Evolutionary conservation across 2,329 filamentous ascomycete genomes (phyloP), one percentile per base, ranked within the genome.

Genomic region (Cladosporium cucumerinum): DNA sequence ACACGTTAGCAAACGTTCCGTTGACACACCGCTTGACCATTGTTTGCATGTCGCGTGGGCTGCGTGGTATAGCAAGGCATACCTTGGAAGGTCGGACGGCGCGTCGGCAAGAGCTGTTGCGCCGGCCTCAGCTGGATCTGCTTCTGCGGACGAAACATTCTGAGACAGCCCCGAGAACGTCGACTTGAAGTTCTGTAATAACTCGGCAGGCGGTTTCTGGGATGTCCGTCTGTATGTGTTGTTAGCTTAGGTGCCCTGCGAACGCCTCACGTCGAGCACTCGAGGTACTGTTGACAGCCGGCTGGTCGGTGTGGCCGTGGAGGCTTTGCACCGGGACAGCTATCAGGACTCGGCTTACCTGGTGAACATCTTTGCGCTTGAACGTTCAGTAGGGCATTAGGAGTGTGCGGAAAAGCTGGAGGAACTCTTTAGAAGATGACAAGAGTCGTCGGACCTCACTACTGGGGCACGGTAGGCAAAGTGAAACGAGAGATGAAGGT

Each of bases 141-240:
- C 76, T 70, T 79, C 72, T 64, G 81, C 82, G 57, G 61, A 28
- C 73, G 69, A 16, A 72, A 70, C 49, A 57, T 65, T 64, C 59
- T 67, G 80, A 64, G 84, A 81, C 67, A 96, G 82, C 72, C 93
- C 87, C 55, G 92, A 90, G 74, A 96, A 97, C 70, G 87, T 88
- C 73, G 91, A 87, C 77, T 91, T 91, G 80, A 97, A 97, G 77
- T 87, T 88, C 78, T 88, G 88, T 76, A 95, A 88, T 74, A 97
- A 85, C 73, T 93, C 91, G 75, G 93, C 90, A 77, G 87, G 88
- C 64, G 93, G 93, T 82, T 96, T 96, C 78, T 93, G 91, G 64
- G 90, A 88, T 77, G 86, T 92, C 65, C 71, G 72, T 65, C 69
- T 72, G 57, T 57, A 23, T 21, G 28, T 49, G 39, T 26, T 57